Conservation (phyloP, 1,284 basidiomycete genomes). For the Chiua sp. region DNA sequence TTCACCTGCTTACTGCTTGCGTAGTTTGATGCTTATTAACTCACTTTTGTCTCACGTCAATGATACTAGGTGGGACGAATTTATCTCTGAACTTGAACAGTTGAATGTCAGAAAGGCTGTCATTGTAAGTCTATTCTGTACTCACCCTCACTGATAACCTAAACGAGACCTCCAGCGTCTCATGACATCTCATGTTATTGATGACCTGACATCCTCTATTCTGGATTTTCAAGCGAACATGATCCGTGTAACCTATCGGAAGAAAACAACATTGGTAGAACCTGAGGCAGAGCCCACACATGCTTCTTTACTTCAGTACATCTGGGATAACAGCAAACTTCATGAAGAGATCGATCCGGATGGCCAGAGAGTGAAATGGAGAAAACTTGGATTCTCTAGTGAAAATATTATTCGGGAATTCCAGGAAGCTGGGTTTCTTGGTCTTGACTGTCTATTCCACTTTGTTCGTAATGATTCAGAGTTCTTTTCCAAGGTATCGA, state of each 20-base stretch:
- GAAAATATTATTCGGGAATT: conserved; percentile 88
- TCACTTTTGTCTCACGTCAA: conserved; percentile 81
- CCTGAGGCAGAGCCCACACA: conserved; percentile 68
- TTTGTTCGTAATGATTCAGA: conserved; percentile 77
- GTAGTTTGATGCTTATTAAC: conserved; percentile 89
- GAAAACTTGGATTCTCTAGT: conserved; percentile 77
- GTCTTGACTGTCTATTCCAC: conserved; percentile 84
- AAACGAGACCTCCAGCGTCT: conserved; percentile 60
- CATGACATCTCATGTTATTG: conserved; percentile 86
- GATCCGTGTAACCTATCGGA: conserved; percentile 79
- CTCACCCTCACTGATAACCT: conserved; percentile 6
- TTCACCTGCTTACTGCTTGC: conserved; percentile 15
- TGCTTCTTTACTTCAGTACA: conserved; percentile 65
- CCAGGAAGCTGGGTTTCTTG: conserved; percentile 82
- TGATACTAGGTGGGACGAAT: conserved; percentile 79
- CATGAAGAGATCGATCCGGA: conserved; percentile 55
- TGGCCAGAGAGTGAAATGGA: conserved; percentile 70
- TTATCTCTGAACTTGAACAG: conserved; percentile 78
- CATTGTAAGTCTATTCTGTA: conserved; percentile 57
- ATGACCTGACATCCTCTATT: conserved; percentile 86
- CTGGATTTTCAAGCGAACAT: conserved; percentile 94
- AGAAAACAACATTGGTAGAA: conserved; percentile 81
- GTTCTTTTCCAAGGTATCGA: conserved; percentile 79
- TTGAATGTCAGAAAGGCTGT: conserved; percentile 86
- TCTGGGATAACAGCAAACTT: conserved; percentile 73